These are phyloP conservation scores for Lichtheimia hyalospora DNA, from an alignment of 371 early-diverging fungal genomes.

Conservation along the genomic window DNA sequence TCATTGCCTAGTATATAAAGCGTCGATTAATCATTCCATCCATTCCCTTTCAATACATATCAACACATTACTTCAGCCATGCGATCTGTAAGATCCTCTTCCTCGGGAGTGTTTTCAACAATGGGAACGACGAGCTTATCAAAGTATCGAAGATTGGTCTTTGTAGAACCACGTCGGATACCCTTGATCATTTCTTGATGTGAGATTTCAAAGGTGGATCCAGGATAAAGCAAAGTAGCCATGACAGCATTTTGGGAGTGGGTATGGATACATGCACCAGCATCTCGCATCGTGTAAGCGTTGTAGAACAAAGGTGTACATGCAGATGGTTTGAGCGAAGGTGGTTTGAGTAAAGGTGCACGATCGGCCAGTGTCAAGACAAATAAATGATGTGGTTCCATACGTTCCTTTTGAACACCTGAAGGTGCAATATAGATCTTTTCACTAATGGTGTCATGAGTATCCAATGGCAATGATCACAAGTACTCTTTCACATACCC, in stretches of 20 bases:
- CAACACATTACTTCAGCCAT: slow-evolving; percentile 73
- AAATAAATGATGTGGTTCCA: slow-evolving; percentile 82
- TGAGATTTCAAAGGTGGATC: slow-evolving; percentile 77
- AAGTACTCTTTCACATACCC: slow-evolving; percentile 44
- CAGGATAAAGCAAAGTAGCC: slow-evolving; percentile 81
- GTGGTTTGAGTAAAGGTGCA: slow-evolving; percentile 70
- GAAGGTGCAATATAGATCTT: slow-evolving; percentile 91
- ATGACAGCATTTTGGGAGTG: slow-evolving; percentile 96
- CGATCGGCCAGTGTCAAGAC: slow-evolving; percentile 70
- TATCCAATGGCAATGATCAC: no score
- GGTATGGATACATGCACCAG: slow-evolving; percentile 96
- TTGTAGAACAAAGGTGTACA: slow-evolving; percentile 97
- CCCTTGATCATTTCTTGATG: slow-evolving; percentile 99
- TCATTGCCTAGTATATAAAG: slow-evolving; percentile 68
- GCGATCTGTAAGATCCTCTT: slow-evolving; percentile 88
- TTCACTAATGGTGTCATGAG: slow-evolving; percentile 43
- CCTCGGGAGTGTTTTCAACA: slow-evolving; percentile 94
- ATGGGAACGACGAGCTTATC: slow-evolving; percentile 94
- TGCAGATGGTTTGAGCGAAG: slow-evolving; percentile 73
- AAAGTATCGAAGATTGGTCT: slow-evolving; percentile 66
- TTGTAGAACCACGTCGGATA: slow-evolving; percentile 77
- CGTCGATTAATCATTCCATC: neutral
- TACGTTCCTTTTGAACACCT: slow-evolving; percentile 96
- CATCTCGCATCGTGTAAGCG: slow-evolving; percentile 84
- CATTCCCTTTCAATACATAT: no score